These are phyloP conservation scores for Candida frijolesensis DNA, from an alignment of 1,139 yeast genomes.

Conservation along the genomic window DNA sequence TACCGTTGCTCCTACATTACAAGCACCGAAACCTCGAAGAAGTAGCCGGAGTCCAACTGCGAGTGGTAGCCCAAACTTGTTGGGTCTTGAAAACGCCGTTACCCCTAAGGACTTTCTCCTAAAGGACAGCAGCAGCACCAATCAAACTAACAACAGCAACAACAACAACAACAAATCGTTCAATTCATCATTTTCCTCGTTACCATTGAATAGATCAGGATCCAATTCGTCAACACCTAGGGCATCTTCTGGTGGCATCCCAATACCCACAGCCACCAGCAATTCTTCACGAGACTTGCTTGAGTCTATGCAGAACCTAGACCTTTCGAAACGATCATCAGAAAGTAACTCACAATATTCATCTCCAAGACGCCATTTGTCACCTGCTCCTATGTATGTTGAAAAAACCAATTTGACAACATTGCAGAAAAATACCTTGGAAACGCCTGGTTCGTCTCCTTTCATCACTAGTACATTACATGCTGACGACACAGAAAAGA, in stretches of 20 bases:
- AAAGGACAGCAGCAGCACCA: slow-evolving; percentile 7
- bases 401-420: slow-evolving; percentile 55
- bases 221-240: slow-evolving; percentile 14
- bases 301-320: slow-evolving; percentile 33
- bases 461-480: slow-evolving; percentile 8
- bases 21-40: slow-evolving; percentile 38
- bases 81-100: slow-evolving; percentile 37
- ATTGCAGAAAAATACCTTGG: slow-evolving; percentile 47
- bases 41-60: slow-evolving; percentile 29
- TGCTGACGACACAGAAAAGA: slow-evolving; percentile 12
- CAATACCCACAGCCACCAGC: not conserved
- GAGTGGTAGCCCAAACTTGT: slow-evolving; percentile 25
- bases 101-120: slow-evolving; percentile 46
- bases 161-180: slow-evolving; percentile 14
- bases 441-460: slow-evolving; percentile 18
- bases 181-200: slow-evolving; percentile 16
- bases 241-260: slow-evolving; percentile 21
- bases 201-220: slow-evolving; percentile 11
- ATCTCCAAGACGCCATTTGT: slow-evolving; percentile 57
- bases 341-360: slow-evolving; percentile 37
- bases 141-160: not conserved
- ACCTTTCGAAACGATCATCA: slow-evolving; percentile 21
- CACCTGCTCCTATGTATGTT: slow-evolving; percentile 51
- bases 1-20: slow-evolving; percentile 7
- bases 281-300: slow-evolving; percentile 29